A percentile compares a stretch with the other conserved stretches of the same genome.
These are phyloP conservation scores for Simmondsia chinensis DNA, from an alignment of 148 eudicot genomes.

Conservation along the genomic window DNA sequence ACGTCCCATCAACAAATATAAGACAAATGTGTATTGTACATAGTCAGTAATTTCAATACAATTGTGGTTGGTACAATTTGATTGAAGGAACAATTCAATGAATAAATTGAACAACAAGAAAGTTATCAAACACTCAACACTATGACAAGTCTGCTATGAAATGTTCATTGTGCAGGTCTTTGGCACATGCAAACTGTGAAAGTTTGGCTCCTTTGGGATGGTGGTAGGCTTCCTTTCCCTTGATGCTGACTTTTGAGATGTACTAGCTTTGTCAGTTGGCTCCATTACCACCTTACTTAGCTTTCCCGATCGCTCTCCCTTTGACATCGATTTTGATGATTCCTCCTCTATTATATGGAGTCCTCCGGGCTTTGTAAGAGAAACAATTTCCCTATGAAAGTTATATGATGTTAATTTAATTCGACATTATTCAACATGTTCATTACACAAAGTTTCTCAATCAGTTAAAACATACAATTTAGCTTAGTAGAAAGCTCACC, in stretches of 20 bases:
- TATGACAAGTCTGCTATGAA: constrained; percentile 1
- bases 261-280: constrained; percentile 10
- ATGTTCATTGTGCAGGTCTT: constrained; percentile 26
- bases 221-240: constrained; percentile 25
- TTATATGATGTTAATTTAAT: too few relatives aligned
- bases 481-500: too few relatives aligned
- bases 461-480: too few relatives aligned
- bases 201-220: constrained; percentile 33
- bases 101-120: constrained; percentile 32
- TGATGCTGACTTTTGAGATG: constrained; percentile 11
- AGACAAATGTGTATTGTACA: too few relatives aligned
- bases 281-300: not conserved
- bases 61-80: too few relatives aligned
- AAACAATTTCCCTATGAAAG: constrained; percentile 17
- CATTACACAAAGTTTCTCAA: too few relatives aligned
- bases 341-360: constrained; percentile 16
- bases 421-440: too few relatives aligned
- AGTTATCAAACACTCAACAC: not conserved
- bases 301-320: constrained; percentile 13
- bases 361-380: constrained; percentile 12
- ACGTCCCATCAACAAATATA: too few relatives aligned
- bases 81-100: constrained; percentile 31
- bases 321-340: constrained; percentile 8
- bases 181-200: constrained; percentile 24
- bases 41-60: too few relatives aligned